Conservation (phyloP, 352 stramenopile genomes). For the Phytopythium aichiense region DNA sequence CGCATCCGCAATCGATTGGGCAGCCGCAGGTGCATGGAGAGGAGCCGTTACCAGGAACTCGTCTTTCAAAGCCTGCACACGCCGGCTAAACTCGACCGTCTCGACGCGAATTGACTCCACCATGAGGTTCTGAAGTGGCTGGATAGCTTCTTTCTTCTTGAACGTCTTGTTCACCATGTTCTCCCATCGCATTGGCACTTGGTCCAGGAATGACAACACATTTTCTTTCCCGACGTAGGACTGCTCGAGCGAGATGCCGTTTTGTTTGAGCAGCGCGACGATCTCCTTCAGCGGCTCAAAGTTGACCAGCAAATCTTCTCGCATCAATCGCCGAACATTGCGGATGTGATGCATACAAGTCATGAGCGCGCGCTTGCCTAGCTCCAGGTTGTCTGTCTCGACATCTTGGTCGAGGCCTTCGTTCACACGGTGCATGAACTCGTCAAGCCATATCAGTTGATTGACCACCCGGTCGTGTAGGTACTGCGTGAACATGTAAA, state of each 20-base stretch:
- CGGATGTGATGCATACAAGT: constrained; percentile 87
- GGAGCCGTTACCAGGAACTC: constrained; percentile 63
- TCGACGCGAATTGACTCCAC: constrained; percentile 77
- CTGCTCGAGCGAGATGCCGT: constrained; percentile 89
- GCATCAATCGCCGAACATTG: constrained; percentile 83
- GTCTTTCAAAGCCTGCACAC: constrained; percentile 52
- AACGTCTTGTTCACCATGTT: constrained; percentile 93
- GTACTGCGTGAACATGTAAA: constrained; percentile 93
- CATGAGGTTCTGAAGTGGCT: constrained; percentile 88
- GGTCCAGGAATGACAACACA: constrained; percentile 84
- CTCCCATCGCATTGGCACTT: constrained; percentile 88
- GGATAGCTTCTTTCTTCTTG: constrained; percentile 90
- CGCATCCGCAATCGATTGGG: constrained; percentile 47
- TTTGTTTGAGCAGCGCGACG: constrained; percentile 75
- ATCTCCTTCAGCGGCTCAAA: constrained; percentile 79
- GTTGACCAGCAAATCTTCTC: constrained; percentile 67
- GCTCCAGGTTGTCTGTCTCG: constrained; percentile 33
- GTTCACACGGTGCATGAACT: constrained; percentile 81
- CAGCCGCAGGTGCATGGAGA: constrained; percentile 30
- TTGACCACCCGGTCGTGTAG: constrained; percentile 87
- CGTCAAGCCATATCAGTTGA: constrained; percentile 81
- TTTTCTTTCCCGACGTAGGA: constrained; percentile 81
- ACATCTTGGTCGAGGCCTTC: constrained; percentile 67
- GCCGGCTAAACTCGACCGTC: constrained; percentile 68
- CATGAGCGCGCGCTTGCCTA: constrained; percentile 69